Evolutionary conservation across 2,329 filamentous ascomycete genomes (phyloP).

Genomic region (Pestalotiopsis fici): DNA sequence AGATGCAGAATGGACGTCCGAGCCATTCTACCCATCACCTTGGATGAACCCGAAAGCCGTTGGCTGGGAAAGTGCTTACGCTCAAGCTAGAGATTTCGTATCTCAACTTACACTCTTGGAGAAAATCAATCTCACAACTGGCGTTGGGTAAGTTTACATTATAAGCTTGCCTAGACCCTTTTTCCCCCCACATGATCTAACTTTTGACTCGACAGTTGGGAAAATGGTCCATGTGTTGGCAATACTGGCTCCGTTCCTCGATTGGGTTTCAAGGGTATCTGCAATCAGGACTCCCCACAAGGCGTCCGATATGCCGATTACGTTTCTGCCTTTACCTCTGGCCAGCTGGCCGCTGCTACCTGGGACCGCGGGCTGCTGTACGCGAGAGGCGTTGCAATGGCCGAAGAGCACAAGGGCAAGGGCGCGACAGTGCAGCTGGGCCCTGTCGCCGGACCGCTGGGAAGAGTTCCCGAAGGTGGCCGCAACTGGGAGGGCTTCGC

Average conservation of each 20-base stretch:
- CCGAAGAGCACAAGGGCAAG: conserved; percentile 66
- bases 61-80: conserved; percentile 76
- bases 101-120: conserved; percentile 80
- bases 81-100: conserved; percentile 76
- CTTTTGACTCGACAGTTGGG: conserved; percentile 49
- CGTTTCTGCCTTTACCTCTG: conserved; percentile 79
- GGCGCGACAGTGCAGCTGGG: conserved; percentile 72
- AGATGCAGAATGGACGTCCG: conserved; percentile 12
- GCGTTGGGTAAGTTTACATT: conserved; percentile 66
- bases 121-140: conserved; percentile 94
- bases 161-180: too few relatives aligned
- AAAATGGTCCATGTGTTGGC: conserved; percentile 71
- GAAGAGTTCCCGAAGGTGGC: conserved; percentile 78
- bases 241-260: conserved; percentile 55
- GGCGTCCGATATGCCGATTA: conserved; percentile 80
- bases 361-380: conserved; percentile 86
- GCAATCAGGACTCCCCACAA: conserved; percentile 80
- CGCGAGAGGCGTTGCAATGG: conserved; percentile 72
- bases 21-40: conserved; percentile 73
- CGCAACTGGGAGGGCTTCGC: conserved; percentile 90
- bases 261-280: conserved; percentile 75
- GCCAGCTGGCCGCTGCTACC: conserved; percentile 70
- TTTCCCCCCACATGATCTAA: neutral
- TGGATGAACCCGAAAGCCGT: conserved; percentile 76
- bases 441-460: conserved; percentile 77